Evolutionary conservation across 805 yeast species (phyloP), one percentile per base, ranked within the genome.

Genomic region (Metschnikowia bowlesiae): DNA sequence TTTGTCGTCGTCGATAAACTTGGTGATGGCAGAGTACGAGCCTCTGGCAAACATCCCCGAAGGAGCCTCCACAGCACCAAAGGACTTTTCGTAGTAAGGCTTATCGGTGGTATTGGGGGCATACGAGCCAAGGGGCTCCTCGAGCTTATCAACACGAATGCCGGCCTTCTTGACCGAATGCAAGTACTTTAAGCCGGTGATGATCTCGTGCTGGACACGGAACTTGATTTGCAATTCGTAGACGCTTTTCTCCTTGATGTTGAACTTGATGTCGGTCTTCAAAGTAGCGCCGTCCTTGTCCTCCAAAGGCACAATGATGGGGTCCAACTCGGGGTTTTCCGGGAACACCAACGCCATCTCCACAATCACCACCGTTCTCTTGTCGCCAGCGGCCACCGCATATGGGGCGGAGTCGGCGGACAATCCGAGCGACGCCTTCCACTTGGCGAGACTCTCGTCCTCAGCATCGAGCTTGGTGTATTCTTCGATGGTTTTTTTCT

Each of bases 41-140:
- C 97, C 97, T 68, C 97, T 81, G 3, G 94, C 96, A 55, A 91
- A 68, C 66, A 91, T 67, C 1, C 97, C 97, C 42, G 89, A 78
- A 35, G 97, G 97, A 6, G 97, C 97, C 67, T 89, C 96, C 52
- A 87, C 90, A 46, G 71, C 77, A 38, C 67, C 62, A 62, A 60
- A 79, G 66, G 49, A 75, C 77, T 69, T 69, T 57, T 82, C 88
- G 64, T 87, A 90, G 64, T 67, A 85, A 8, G 96, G 96, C 63
- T 85, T 87, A 39, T 81, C 88, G 50, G 71, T 75, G 3, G 97
- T 89, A 66, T 82, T 87, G 59, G 97, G 97, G 8, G 96, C 91
- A 66, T 84, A 91, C 3, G 94, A 84, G 3, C 97, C 97, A 64
- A 89, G 78, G 41, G 91, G 94, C 66, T 89, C 96, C 56, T 88